These are phyloP conservation scores for Russula sp. DNA, from an alignment of 768 basidiomycete genomes.

Conservation along the genomic window DNA sequence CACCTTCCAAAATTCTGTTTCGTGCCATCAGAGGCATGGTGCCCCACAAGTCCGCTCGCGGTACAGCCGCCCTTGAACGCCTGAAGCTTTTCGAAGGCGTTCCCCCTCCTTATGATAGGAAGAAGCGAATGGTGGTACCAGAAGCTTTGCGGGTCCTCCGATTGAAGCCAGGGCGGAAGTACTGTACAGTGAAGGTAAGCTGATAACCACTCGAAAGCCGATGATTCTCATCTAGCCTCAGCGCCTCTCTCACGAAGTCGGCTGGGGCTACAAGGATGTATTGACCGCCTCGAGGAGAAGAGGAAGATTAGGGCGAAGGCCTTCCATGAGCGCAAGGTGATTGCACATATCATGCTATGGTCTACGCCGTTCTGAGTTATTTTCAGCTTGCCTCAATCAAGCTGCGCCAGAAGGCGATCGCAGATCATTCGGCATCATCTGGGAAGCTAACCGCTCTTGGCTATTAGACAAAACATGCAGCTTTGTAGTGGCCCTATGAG, in stretches of 20 bases:
- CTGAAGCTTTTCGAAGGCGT: constrained; percentile 99
- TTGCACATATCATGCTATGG: constrained; percentile 32
- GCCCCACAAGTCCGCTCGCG: constrained; percentile 95
- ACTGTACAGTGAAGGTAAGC: constrained; percentile 96
- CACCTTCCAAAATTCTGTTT: constrained; percentile 98
- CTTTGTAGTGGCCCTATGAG: constrained; percentile 33
- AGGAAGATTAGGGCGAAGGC: constrained; percentile 99
- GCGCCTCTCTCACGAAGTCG: constrained; percentile 98
- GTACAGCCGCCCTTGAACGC: constrained; percentile 93
- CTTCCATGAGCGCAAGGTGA: constrained; percentile 98
- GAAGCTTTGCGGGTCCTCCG: constrained; percentile 94
- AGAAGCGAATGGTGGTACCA: constrained; percentile 99
- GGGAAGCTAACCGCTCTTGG: constrained; percentile 84
- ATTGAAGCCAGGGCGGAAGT: constrained; percentile 98
- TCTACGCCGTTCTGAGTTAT: constrained; percentile 8
- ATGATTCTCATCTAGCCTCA: constrained; percentile 36
- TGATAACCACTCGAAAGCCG: neutral
- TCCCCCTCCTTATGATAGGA: constrained; percentile 96
- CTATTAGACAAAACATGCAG: constrained; percentile 56
- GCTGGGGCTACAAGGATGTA: constrained; percentile 99
- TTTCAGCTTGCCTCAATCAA: constrained; percentile 81
- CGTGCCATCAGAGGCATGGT: constrained; percentile 98
- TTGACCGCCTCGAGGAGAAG: constrained; percentile 99
- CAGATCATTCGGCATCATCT: constrained; percentile 69
- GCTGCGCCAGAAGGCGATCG: constrained; percentile 88